phyloP scores from a whole-genome alignment of 108 stramenopile species.

The Pseudonitzschia multistriata region DNA sequence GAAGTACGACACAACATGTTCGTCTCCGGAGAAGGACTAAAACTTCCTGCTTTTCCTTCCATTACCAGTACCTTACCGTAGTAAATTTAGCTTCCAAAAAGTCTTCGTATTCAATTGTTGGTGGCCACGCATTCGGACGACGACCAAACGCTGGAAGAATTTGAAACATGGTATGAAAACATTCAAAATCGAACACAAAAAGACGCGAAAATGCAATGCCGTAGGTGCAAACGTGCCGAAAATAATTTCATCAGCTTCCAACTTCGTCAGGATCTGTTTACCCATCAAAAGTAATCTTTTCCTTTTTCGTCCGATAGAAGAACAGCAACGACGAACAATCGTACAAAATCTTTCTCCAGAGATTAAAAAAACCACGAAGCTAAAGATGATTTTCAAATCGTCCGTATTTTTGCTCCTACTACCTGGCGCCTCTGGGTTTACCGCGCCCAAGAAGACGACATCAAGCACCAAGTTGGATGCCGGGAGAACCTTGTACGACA shows the following conservation, averaged over 20 bases:
- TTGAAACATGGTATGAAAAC: not conserved
- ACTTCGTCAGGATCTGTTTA: not conserved
- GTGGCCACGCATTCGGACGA: not conserved
- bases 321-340: not conserved
- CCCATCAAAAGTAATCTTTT: not conserved
- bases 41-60: no score
- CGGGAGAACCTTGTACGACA: slow-evolving; percentile 82
- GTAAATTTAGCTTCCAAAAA: no score
- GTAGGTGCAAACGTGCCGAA: not conserved
- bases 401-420: not conserved
- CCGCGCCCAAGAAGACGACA: not conserved
- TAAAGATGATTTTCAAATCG: slow-evolving; percentile 10
- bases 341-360: not conserved
- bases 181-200: not conserved
- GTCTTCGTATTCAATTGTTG: no score
- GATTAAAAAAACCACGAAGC: not conserved
- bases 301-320: not conserved
- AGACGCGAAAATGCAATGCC: not conserved
- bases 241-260: not conserved
- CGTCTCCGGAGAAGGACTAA: no score
- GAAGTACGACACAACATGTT: no score
- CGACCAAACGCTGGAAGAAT: not conserved
- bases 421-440: not conserved
- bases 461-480: not conserved
- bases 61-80: no score